Conservation (phyloP, 2,329 filamentous ascomycete species). For the Pseudocercospora eumusae region DNA sequence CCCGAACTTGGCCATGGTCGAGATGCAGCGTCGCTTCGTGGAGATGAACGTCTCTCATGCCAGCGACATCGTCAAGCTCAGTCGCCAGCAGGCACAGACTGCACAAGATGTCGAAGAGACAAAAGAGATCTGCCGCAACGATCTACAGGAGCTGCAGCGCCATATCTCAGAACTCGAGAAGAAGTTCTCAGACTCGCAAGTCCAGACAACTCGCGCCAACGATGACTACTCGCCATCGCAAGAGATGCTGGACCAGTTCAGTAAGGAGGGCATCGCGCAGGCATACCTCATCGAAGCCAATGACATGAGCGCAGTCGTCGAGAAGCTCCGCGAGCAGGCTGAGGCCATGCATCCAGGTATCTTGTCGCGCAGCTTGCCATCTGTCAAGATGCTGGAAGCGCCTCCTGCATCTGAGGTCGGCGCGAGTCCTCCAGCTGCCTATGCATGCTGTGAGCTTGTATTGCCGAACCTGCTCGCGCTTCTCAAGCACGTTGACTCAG, state of each 20-base stretch:
- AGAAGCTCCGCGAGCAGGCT: conserved; percentile 14
- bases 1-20: neutral
- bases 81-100: conserved; percentile 12
- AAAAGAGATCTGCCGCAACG: conserved; percentile 12
- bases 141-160: conserved; percentile 20
- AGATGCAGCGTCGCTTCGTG: conserved; percentile 8
- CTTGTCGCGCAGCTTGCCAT: neutral
- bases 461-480: conserved; percentile 12
- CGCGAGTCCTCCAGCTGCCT: neutral
- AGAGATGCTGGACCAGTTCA: conserved; percentile 13
- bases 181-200: conserved; percentile 1
- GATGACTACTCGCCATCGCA: neutral
- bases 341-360: neutral
- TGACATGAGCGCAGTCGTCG: conserved; percentile 8
- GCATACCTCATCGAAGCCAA: conserved; percentile 13
- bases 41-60: conserved; percentile 18
- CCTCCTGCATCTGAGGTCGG: neutral
- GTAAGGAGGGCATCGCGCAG: conserved; percentile 11
- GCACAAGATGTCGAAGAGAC: conserved; percentile 16
- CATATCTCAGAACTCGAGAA: conserved; percentile 20
- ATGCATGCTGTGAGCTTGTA: conserved; percentile 18
- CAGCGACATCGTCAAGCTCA: conserved; percentile 18
- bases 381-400: conserved; percentile 18
- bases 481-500: conserved; percentile 16
- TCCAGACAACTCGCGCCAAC: neutral